Conservation (phyloP, 768 basidiomycete species). For the Boletus reticuloceps region DNA sequence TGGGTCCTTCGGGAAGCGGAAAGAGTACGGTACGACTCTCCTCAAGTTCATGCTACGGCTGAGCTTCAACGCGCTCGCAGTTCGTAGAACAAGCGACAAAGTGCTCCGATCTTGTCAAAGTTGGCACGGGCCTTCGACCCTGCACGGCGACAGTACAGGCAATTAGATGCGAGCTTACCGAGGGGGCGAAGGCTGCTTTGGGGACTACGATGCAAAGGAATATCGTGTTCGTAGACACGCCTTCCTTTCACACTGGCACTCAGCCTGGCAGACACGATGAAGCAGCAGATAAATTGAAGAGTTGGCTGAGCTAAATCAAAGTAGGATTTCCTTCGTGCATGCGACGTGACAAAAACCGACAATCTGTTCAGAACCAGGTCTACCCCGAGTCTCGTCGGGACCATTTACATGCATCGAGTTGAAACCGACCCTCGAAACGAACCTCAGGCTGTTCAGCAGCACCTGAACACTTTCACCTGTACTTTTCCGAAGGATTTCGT, state of each 20-base stretch:
- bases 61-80: neutral
- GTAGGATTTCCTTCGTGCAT: neutral
- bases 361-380: slow-evolving; percentile 3
- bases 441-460: neutral
- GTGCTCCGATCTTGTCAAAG: neutral
- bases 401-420: slow-evolving; percentile 17
- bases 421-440: neutral
- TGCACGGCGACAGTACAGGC: slow-evolving; percentile 2
- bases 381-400: slow-evolving; percentile 1
- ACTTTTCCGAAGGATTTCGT: slow-evolving; percentile 5
- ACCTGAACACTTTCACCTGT: slow-evolving; percentile 7
- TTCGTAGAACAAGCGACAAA: slow-evolving; percentile 8
- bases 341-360: neutral
- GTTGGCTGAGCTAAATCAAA: slow-evolving; percentile 7
- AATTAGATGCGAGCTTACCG: slow-evolving; percentile 8
- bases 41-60: neutral
- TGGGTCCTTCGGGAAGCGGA: slow-evolving; percentile 19
- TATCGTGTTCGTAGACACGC: slow-evolving; percentile 25
- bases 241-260: slow-evolving; percentile 10
- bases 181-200: neutral
- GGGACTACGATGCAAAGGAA: neutral
- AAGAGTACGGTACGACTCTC: slow-evolving; percentile 16
- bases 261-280: neutral
- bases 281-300: neutral
- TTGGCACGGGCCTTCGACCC: neutral